phyloP scores from a whole-genome alignment of 2,329 filamentous ascomycete genomes.

The Aspergillus proliferans region DNA sequence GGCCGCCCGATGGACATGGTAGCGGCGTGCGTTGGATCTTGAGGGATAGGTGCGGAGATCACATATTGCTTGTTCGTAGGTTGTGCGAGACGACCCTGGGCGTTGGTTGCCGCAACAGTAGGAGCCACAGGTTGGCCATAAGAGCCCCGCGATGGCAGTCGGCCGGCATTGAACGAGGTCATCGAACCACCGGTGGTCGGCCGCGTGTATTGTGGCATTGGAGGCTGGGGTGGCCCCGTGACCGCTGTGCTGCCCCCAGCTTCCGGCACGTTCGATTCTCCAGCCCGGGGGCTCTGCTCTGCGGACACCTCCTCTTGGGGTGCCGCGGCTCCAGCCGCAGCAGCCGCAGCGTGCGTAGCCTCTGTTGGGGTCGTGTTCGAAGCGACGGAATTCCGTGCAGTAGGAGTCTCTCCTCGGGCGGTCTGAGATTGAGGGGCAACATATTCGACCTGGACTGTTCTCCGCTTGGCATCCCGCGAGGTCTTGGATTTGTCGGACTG shows the following conservation, averaged over 20 bases:
- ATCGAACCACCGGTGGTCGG: conserved; percentile 80
- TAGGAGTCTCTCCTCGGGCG: conserved; percentile 55
- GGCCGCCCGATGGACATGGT: conserved; percentile 55
- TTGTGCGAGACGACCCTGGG: conserved; percentile 82
- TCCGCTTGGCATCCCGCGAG: conserved; percentile 75
- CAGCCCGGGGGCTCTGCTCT: conserved; percentile 3
- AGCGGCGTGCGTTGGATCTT: conserved; percentile 46
- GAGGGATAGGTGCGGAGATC: conserved; percentile 62
- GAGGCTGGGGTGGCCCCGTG: conserved; percentile 39
- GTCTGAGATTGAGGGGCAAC: conserved; percentile 87
- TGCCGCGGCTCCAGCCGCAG: conserved; percentile 1
- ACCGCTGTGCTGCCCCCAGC: conserved; percentile 8
- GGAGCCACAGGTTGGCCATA: conserved; percentile 87
- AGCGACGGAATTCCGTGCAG: conserved; percentile 6
- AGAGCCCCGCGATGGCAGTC: conserved; percentile 68
- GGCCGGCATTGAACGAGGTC: conserved; percentile 53
- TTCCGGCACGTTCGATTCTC: conserved; percentile 13
- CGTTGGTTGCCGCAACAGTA: conserved; percentile 80
- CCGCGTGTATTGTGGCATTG: conserved; percentile 44
- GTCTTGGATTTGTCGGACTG: conserved; percentile 59
- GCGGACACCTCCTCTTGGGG: conserved; percentile 4
- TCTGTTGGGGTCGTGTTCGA: conserved; percentile 14
- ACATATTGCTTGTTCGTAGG: conserved; percentile 64
- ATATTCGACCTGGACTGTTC: conserved; percentile 96
- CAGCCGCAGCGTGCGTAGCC: conserved; percentile 42